Conservation (phyloP, 169 alveolate genomes). For the Babesia bovis region DNA sequence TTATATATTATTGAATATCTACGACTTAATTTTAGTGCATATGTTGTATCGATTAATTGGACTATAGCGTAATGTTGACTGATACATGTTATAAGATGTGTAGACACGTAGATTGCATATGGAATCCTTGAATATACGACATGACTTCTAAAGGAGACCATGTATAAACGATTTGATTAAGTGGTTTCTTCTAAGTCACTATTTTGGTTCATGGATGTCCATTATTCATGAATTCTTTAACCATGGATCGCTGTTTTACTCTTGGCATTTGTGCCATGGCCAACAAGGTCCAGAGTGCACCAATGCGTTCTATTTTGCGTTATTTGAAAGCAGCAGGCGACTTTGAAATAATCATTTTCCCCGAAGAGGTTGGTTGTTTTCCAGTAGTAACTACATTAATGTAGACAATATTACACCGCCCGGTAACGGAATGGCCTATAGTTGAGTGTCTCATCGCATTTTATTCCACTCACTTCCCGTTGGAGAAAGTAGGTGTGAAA, state of each 20-base stretch:
- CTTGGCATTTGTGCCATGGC: slow-evolving; percentile 91
- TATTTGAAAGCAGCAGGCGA: slow-evolving; percentile 80
- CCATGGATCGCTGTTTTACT: slow-evolving; percentile 71
- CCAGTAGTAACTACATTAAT: too few relatives aligned
- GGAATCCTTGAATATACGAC: too few relatives aligned
- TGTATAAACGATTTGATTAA: too few relatives aligned
- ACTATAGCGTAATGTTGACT: too few relatives aligned
- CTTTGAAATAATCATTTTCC: slow-evolving; percentile 80
- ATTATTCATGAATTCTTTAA: too few relatives aligned
- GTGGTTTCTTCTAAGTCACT: too few relatives aligned
- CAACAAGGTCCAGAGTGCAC: slow-evolving; percentile 83
- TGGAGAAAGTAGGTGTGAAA: slow-evolving; percentile 72
- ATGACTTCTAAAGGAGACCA: too few relatives aligned
- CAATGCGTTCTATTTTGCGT: slow-evolving; percentile 84
- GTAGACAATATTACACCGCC: slow-evolving; percentile 78
- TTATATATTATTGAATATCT: too few relatives aligned
- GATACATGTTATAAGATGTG: not conserved
- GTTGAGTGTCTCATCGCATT: slow-evolving; percentile 91
- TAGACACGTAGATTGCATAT: too few relatives aligned
- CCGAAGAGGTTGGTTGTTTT: slow-evolving; percentile 62
- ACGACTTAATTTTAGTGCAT: too few relatives aligned
- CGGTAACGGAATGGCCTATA: slow-evolving; percentile 85
- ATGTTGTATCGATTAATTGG: too few relatives aligned
- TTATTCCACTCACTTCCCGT: slow-evolving; percentile 88
- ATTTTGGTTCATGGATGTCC: too few relatives aligned